A percentile compares a stretch with the other conserved stretches of the same genome.
Evolutionary conservation across 2,329 filamentous ascomycete species (phyloP).

Genomic region (Cladosporium halotolerans): DNA sequence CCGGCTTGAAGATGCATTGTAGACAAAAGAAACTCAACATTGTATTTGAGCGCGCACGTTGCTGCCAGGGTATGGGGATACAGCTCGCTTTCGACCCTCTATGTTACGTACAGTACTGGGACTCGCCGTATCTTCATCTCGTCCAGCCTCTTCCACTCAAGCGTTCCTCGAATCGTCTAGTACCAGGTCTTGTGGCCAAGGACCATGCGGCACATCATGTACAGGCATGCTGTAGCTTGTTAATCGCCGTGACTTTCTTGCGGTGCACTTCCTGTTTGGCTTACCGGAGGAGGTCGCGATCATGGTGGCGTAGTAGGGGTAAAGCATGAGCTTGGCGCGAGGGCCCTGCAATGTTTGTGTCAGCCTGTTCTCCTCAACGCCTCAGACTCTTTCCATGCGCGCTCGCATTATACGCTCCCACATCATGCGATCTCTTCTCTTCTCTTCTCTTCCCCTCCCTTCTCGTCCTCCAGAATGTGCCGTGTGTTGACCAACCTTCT

Average conservation of each 20-base stretch:
- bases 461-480: neutral
- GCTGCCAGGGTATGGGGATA: constrained; percentile 11
- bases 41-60: constrained; percentile 7
- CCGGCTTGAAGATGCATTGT: neutral
- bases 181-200: constrained; percentile 75
- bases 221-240: constrained; percentile 45
- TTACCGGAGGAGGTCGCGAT: constrained; percentile 45
- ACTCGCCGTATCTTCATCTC: neutral
- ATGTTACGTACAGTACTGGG: constrained; percentile 5
- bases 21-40: constrained; percentile 9
- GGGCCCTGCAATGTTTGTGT: constrained; percentile 45
- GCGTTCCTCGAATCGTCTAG: constrained; percentile 8
- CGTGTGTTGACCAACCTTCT: constrained; percentile 51
- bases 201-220: constrained; percentile 67
- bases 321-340: constrained; percentile 58
- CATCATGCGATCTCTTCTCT: neutral
- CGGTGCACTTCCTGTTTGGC: constrained; percentile 28
- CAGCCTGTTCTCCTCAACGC: constrained; percentile 12
- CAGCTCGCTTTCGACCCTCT: constrained; percentile 12
- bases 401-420: too few relatives aligned
- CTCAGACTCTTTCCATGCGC: neutral
- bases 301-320: constrained; percentile 58
- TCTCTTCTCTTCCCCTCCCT: neutral
- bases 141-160: neutral
- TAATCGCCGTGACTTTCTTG: neutral